Evolutionary conservation across 306 rosid species (phyloP), one percentile per base, ranked within the genome.

Genomic region (Castanospermum australe): DNA sequence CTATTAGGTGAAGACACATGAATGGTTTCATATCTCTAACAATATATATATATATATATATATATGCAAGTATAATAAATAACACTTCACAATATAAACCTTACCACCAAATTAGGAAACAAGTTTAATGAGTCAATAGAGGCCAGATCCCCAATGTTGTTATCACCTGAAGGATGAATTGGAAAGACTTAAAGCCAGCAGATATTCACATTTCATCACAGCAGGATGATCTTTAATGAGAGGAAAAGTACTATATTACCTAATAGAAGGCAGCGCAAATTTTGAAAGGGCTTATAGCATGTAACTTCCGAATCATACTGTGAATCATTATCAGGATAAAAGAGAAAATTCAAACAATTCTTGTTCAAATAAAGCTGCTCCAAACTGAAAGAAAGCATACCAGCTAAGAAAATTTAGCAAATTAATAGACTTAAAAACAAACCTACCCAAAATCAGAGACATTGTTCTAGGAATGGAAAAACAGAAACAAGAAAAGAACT

Each of bases 281-380:
- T 92, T 84, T 89, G 85, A 80, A 95, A 92, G 69, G 92, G 93
- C 77, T 63, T 70, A 76, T 65, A 74, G 79, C 64, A 65, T 13
- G 67, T 22, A 54, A 80, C 52, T 69, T 86, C 89, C 17, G 69
- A 85, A 76, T 85, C 88, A 77, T 70, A 38, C 63, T 67, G 83
- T 39, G 8, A 67, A 78, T 59, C 71, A 17, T 78, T 71, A 78
- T 77, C 85, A 36, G 97, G 92, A 84, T 90, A 91, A 79, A 83
- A 87, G 79, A 95, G 77, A 82, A 56, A 48, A 65, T 68, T 85
- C 92, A 95, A 88, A 38, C 80, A 87, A 90, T 95, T 95, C 90
- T 87, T 90, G 88, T 88, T 91, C 87, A 95, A 81, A 82, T 92
- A 87, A 73, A 95, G 93, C 92, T 95, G 92, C 96, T 91, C 94